Percentiles rank a stretch among this genome's conserved stretches.
Conservation (phyloP, 2,329 filamentous ascomycete genomes). For the Aspergillus flavus region DNA sequence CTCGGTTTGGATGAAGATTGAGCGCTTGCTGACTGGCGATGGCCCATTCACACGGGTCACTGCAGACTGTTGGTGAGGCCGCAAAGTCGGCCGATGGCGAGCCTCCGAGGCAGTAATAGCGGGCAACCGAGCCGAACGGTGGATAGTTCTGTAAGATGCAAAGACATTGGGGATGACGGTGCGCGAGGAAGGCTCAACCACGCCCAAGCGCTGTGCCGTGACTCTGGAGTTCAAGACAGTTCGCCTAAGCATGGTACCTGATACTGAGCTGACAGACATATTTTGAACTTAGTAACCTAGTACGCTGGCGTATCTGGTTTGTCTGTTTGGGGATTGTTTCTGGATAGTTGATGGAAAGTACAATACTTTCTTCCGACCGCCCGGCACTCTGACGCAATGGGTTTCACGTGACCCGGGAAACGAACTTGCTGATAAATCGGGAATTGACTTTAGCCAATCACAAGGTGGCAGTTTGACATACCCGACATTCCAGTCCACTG, state of each 20-base stretch:
- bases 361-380: conserved; percentile 18
- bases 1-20: conserved; percentile 98
- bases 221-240: conserved; percentile 29
- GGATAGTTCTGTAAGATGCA: conserved; percentile 41
- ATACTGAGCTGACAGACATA: conserved; percentile 37
- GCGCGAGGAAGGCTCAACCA: conserved; percentile 31
- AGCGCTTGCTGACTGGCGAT: conserved; percentile 57
- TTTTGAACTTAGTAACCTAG: conserved; percentile 9
- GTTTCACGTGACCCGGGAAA: conserved; percentile 26
- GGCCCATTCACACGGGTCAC: conserved; percentile 42
- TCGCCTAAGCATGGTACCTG: conserved; percentile 36
- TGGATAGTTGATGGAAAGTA: conserved; percentile 7
- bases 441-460: conserved; percentile 24
- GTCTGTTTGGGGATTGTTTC: not conserved
- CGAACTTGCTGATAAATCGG: conserved; percentile 32
- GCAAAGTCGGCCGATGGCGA: conserved; percentile 49
- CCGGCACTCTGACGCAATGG: conserved; percentile 37
- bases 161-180: conserved; percentile 32
- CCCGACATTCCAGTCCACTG: not conserved
- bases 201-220: conserved; percentile 18
- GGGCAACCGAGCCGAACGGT: conserved; percentile 48
- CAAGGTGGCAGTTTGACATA: conserved; percentile 19
- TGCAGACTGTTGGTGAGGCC: conserved; percentile 43
- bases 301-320: not conserved
- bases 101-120: conserved; percentile 52